Evolutionary conservation across 2,329 filamentous ascomycete species (phyloP), one percentile per base, ranked within the genome.

Genomic region (Aspergillus sp.): DNA sequence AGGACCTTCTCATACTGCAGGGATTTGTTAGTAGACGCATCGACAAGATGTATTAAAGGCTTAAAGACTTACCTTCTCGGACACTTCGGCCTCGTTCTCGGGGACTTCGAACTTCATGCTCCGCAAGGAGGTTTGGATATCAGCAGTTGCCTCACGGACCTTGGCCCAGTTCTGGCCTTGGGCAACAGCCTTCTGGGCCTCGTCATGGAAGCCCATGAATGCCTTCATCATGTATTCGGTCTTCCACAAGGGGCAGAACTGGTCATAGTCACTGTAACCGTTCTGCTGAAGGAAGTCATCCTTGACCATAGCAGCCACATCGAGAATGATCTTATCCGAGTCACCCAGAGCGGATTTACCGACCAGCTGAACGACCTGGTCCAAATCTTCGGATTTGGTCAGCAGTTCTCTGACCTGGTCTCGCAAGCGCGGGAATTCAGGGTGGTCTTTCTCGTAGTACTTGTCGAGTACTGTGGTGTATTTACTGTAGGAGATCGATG

Each of bases 171-270:
- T 85, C 71, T 91, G 86, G 48, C 93, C 93, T 69, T 95, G 89
- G 5, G 86, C 79, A 63, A 98, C 81, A 6, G 89, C 90, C 81
- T 96, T 97, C 69, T 97, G 91, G 26, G 89, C 85, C 76, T 98
- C 93, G 61, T 98, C 94, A 67, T 96, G 89, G 81, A 91, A 98
- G 46, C 85, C 88, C 77, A 98, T 88, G 83, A 98, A 97, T 52
- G 89, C 86, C 81, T 95, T 96, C 93, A 98, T 98, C 93, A 98
- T 97, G 85, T 93, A 98, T 69, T 95, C 87, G 0, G 93, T 98
- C 85, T 98, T 98, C 93, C 93, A 98, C 62, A 98, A 81, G 39
- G 93, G 93, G 66, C 93, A 98, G 82, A 95, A 98, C 74, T 97
- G 90, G 66, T 98, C 93, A 67, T 98, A 97, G 71, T 97, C 89